Evolutionary conservation across 306 rosid genomes (phyloP).

Genomic region (Cyclanthera cordifolia): DNA sequence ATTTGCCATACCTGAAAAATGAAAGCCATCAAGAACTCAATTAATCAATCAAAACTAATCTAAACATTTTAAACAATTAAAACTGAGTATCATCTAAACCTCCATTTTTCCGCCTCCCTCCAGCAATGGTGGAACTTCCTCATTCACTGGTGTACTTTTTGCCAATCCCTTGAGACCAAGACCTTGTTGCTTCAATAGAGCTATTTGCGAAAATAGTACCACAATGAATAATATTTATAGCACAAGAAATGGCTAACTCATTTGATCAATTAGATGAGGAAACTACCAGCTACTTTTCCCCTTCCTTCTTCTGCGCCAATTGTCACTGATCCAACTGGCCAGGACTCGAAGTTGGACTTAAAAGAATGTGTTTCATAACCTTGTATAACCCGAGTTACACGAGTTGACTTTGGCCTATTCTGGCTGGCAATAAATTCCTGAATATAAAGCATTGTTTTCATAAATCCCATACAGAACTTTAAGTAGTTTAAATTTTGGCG

Average conservation of each 20-base stretch:
- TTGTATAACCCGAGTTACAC: conserved; percentile 85
- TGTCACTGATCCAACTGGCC: conserved; percentile 84
- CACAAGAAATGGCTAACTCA: background rate
- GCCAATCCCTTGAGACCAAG: conserved; percentile 82
- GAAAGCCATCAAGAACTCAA: conserved; percentile 1
- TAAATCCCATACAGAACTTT: background rate
- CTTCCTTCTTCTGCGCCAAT: conserved; percentile 88
- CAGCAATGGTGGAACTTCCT: conserved; percentile 92
- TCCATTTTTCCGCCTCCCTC: conserved; percentile 98
- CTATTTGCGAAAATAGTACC: conserved; percentile 31
- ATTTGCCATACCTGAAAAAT: conserved; percentile 76
- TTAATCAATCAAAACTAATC: conserved; percentile 11
- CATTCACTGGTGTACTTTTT: conserved; percentile 58
- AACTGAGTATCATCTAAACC: conserved; percentile 34
- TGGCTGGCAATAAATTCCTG: conserved; percentile 76
- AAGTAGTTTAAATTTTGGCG: conserved; percentile 19
- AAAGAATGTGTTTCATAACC: conserved; percentile 89
- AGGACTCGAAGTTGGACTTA: conserved; percentile 84
- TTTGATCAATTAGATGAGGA: conserved; percentile 17
- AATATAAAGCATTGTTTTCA: conserved; percentile 11
- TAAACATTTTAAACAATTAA: conserved; percentile 6
- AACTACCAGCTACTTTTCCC: conserved; percentile 94
- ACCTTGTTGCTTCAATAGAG: conserved; percentile 98
- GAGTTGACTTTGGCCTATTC: conserved; percentile 74
- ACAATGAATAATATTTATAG: conserved; percentile 13